A percentile compares a stretch with the other conserved stretches of the same genome.
These are phyloP conservation scores for Mangifera indica DNA, from an alignment of 345 rosid species.

Conservation along the genomic window DNA sequence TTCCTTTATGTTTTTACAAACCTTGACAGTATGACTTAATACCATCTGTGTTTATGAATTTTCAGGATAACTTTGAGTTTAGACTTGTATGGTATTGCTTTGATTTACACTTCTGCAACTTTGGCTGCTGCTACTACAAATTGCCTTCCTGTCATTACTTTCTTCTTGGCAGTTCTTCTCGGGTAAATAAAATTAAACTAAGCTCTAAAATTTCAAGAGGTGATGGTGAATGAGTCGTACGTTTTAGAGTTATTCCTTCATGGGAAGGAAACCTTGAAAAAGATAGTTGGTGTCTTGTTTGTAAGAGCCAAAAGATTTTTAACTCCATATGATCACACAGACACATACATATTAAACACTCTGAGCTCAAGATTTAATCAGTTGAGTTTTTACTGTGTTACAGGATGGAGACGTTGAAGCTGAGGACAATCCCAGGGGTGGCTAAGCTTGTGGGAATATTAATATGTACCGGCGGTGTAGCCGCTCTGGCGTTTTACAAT, in stretches of 20 bases:
- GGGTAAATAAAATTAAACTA: slow-evolving; percentile 35
- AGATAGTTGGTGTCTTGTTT: no score
- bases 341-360: no score
- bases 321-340: no score
- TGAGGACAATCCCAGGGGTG: slow-evolving; percentile 54
- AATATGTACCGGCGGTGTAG: slow-evolving; percentile 65
- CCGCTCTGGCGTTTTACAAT: slow-evolving; percentile 64
- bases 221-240: no score
- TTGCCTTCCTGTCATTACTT: slow-evolving; percentile 84
- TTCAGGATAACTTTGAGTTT: slow-evolving; percentile 64
- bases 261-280: no score
- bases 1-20: background rate
- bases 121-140: slow-evolving; percentile 86
- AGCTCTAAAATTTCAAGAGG: no score
- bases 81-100: slow-evolving; percentile 65
- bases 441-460: slow-evolving; percentile 68
- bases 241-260: no score
- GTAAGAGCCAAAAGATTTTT: no score
- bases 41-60: background rate
- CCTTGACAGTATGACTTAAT: no score
- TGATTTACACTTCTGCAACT: slow-evolving; percentile 72
- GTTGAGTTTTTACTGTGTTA: background rate
- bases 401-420: slow-evolving; percentile 66
- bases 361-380: no score
- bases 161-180: slow-evolving; percentile 76